Evolutionary conservation across 257 asterid genomes (phyloP).

Genomic region (Osmanthus fragrans): DNA sequence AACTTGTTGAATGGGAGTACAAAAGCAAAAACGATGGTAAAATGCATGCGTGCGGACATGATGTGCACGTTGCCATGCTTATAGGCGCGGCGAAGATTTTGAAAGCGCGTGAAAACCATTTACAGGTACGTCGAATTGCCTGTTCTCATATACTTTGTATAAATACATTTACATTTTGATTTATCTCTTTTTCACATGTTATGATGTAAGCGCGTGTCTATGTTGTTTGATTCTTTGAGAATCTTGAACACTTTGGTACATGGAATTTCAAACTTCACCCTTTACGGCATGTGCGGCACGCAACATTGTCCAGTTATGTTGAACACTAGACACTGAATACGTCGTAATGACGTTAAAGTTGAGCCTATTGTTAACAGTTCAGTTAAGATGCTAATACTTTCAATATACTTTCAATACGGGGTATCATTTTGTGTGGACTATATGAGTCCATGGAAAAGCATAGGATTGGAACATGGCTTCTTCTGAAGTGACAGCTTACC

Average conservation of each 20-base stretch:
- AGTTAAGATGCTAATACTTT: constrained; percentile 19
- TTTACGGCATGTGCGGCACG: neutral
- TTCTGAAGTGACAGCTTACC: constrained; percentile 11
- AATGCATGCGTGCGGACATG: constrained; percentile 88
- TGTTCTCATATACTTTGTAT: neutral
- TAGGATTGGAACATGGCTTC: neutral
- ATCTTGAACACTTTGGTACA: constrained; percentile 21
- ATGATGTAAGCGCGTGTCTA: constrained; percentile 2
- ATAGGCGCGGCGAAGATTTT: constrained; percentile 66
- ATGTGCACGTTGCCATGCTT: constrained; percentile 78
- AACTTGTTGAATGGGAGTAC: constrained; percentile 77
- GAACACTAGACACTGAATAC: neutral
- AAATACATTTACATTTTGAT: neutral
- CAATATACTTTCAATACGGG: constrained; percentile 16
- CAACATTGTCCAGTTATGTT: neutral
- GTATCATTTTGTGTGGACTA: constrained; percentile 16
- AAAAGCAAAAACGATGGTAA: constrained; percentile 63
- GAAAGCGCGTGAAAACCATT: constrained; percentile 48
- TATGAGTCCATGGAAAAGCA: neutral
- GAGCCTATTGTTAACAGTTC: constrained; percentile 4
- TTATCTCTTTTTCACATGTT: neutral
- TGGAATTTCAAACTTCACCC: constrained; percentile 7
- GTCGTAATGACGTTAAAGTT: neutral
- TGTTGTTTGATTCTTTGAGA: neutral
- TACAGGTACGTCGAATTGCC: constrained; percentile 43